Conservation (phyloP, 257 asterid species). For the Gentiana macrophylla region DNA sequence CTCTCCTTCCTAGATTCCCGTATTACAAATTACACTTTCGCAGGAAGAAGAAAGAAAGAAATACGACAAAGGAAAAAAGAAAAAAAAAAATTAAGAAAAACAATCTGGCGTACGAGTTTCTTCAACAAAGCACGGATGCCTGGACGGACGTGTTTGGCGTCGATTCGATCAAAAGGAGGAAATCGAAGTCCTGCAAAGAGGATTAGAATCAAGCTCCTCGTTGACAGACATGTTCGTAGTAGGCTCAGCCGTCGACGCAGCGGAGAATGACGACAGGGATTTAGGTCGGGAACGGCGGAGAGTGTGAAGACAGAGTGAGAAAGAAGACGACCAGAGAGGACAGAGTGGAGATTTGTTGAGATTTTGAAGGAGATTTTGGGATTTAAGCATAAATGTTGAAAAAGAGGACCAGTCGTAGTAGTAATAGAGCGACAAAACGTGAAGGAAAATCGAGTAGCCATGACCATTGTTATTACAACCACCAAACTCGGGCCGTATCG, state of each 20-base stretch:
- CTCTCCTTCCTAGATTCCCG: constrained; percentile 43
- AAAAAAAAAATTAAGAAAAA: background rate
- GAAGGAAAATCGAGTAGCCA: constrained; percentile 20
- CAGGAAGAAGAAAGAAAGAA: too few relatives aligned
- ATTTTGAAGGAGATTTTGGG: background rate
- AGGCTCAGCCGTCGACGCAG: constrained; percentile 5
- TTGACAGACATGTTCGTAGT: constrained; percentile 9
- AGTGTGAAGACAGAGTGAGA: constrained; percentile 46
- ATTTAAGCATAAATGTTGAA: constrained; percentile 40
- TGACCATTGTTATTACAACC: too few relatives aligned
- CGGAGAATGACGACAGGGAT: constrained; percentile 13
- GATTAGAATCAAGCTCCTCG: constrained; percentile 38
- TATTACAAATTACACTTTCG: background rate
- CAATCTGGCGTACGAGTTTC: constrained; percentile 38
- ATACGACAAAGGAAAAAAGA: background rate
- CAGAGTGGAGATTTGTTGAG: constrained; percentile 44
- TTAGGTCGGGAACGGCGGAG: constrained; percentile 30
- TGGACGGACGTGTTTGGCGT: constrained; percentile 75
- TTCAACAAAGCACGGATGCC: constrained; percentile 73
- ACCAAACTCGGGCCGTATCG: too few relatives aligned
- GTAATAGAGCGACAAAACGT: constrained; percentile 10
- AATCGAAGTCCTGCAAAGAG: constrained; percentile 59
- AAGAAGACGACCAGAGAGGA: constrained; percentile 56
- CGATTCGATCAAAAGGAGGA: constrained; percentile 70
- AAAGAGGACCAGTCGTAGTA: too few relatives aligned